Conservation (phyloP, 2,329 filamentous ascomycete genomes). For the Coleophoma cylindrospora region DNA sequence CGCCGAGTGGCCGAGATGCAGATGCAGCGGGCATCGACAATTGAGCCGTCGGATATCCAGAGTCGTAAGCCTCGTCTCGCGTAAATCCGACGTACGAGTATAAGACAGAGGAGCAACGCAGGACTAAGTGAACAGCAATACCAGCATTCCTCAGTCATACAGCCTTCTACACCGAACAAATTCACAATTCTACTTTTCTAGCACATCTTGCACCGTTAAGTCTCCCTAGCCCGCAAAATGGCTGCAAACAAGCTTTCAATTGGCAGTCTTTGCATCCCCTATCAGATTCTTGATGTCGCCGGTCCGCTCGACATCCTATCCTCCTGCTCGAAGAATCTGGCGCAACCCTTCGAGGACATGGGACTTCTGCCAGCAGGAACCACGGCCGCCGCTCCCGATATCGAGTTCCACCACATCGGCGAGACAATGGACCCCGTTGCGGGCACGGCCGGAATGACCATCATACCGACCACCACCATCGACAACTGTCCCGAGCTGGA, state of each 20-base stretch:
- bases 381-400: slow-evolving; percentile 12
- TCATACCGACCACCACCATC: slow-evolving; percentile 13
- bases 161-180: too few species aligned
- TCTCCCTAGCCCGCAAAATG: slow-evolving; percentile 7
- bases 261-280: slow-evolving; percentile 19
- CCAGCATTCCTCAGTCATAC: neutral
- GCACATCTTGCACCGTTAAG: neutral
- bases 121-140: neutral
- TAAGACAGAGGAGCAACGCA: neutral
- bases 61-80: neutral
- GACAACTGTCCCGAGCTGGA: slow-evolving; percentile 32
- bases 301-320: slow-evolving; percentile 21
- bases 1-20: too few species aligned
- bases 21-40: neutral
- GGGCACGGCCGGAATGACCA: slow-evolving; percentile 7
- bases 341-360: neutral
- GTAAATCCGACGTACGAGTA: neutral
- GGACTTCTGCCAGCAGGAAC: slow-evolving; percentile 3
- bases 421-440: slow-evolving; percentile 15
- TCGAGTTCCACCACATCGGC: slow-evolving; percentile 19
- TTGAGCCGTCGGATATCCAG: neutral
- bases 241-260: slow-evolving; percentile 13
- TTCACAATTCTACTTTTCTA: neutral
- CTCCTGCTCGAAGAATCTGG: slow-evolving; percentile 7
- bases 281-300: slow-evolving; percentile 19